phyloP scores from a whole-genome alignment of 805 yeast species.

The Saturnispora dispora region DNA sequence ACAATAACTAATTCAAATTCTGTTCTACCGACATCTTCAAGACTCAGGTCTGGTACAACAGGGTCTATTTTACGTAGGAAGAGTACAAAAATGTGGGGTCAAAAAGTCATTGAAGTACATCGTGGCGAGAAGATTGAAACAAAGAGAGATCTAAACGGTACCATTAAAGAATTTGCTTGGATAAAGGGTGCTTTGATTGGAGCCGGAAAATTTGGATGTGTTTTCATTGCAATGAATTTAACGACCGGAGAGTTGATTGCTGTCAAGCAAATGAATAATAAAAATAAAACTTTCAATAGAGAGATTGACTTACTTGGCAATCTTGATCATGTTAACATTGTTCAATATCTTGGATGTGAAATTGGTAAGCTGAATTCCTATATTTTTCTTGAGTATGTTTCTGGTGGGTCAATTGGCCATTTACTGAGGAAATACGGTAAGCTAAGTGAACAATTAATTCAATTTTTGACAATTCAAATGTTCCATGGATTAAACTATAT shows the following conservation, averaged over 20 bases:
- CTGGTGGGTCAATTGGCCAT: conserved; percentile 94
- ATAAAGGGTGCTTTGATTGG: conserved; percentile 96
- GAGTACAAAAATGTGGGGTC: conserved; percentile 98
- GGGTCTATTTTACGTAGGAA: conserved; percentile 47
- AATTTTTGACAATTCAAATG: conserved; percentile 69
- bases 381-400: conserved; percentile 88
- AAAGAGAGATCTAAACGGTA: conserved; percentile 43
- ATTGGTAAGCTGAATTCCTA: conserved; percentile 65
- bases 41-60: conserved; percentile 6
- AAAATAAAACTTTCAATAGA: conserved; percentile 58
- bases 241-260: conserved; percentile 99
- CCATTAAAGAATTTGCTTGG: conserved; percentile 84
- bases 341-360: conserved; percentile 93
- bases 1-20: conserved; percentile 2
- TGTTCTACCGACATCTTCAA: neutral
- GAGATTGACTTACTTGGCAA: conserved; percentile 94
- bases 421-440: conserved; percentile 74
- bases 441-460: conserved; percentile 70
- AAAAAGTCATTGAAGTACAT: conserved; percentile 75
- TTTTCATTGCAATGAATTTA: conserved; percentile 81
- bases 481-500: conserved; percentile 78
- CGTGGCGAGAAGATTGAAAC: conserved; percentile 57
- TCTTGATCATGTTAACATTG: conserved; percentile 87
- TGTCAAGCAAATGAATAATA: conserved; percentile 82
- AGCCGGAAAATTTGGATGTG: conserved; percentile 93